These are phyloP conservation scores for Curvularia eragrostidis DNA, from an alignment of 2,329 filamentous ascomycete genomes.

Conservation along the genomic window DNA sequence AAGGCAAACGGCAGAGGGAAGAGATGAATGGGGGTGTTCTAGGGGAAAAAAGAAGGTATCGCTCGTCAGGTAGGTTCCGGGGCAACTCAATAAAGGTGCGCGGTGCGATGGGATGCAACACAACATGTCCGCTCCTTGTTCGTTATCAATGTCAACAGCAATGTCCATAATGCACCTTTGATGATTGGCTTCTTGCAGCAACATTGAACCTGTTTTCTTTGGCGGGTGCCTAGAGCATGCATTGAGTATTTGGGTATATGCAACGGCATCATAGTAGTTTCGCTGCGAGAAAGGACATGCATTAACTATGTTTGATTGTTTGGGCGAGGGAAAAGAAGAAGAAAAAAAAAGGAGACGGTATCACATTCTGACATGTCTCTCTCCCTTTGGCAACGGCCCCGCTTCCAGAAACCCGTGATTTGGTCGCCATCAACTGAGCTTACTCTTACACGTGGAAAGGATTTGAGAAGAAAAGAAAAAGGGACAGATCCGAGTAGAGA, in stretches of 20 bases:
- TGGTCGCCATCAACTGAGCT: neutral
- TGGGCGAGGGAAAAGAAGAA: neutral
- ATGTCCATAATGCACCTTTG: neutral
- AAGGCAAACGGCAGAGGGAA: neutral
- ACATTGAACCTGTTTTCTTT: neutral
- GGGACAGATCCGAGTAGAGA: neutral
- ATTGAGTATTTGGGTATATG: neutral
- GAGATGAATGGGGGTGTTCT: neutral
- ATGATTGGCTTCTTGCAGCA: neutral
- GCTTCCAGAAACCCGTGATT: neutral
- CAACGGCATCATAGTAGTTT: neutral
- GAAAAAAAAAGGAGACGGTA: neutral
- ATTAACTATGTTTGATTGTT: neutral
- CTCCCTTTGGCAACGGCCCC: neutral
- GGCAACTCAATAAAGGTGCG: neutral
- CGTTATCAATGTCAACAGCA: neutral
- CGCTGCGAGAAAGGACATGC: neutral
- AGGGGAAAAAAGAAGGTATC: neutral
- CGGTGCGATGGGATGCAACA: neutral
- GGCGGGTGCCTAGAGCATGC: neutral
- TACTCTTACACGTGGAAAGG: neutral
- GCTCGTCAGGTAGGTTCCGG: neutral
- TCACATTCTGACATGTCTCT: neutral
- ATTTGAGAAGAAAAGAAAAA: neutral
- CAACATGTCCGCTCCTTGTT: neutral